These are phyloP conservation scores for Senecio squalidus DNA, from an alignment of 140 eudicot species.

Conservation along the genomic window DNA sequence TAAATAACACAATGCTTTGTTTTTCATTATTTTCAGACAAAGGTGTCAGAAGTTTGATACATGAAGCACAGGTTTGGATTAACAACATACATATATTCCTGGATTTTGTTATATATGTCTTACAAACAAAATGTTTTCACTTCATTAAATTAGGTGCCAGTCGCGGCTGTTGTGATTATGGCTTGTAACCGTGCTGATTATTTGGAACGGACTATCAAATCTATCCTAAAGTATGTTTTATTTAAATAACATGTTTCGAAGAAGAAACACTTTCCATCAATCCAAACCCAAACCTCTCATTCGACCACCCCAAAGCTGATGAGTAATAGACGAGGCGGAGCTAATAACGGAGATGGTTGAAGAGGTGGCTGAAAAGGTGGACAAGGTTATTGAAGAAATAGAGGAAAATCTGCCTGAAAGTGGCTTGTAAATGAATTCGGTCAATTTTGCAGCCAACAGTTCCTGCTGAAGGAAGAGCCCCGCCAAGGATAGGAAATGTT, in stretches of 20 bases:
- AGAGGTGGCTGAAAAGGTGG: no score
- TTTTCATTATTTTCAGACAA: conserved; percentile 41
- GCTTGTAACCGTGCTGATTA: conserved; percentile 99
- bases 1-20: no score
- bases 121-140: no score
- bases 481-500: conserved; percentile 65
- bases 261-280: no score
- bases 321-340: no score
- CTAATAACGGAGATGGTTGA: no score
- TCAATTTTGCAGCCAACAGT: conserved; percentile 52
- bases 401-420: no score
- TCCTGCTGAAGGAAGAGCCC: conserved; percentile 49
- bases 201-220: conserved; percentile 79
- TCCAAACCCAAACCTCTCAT: no score
- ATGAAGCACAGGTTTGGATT: conserved; percentile 60
- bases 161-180: conserved; percentile 95
- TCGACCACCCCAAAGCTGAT: no score
- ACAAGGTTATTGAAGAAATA: no score
- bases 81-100: no score
- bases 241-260: conserved; percentile 1
- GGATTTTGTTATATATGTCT: no score
- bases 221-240: conserved; percentile 69
- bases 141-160: conserved; percentile 49
- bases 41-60: conserved; percentile 48
- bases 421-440: not conserved